A percentile compares a stretch with the other conserved stretches of the same genome.
phyloP scores from a whole-genome alignment of 129 eudicot species.

The Sambucus nigra region DNA sequence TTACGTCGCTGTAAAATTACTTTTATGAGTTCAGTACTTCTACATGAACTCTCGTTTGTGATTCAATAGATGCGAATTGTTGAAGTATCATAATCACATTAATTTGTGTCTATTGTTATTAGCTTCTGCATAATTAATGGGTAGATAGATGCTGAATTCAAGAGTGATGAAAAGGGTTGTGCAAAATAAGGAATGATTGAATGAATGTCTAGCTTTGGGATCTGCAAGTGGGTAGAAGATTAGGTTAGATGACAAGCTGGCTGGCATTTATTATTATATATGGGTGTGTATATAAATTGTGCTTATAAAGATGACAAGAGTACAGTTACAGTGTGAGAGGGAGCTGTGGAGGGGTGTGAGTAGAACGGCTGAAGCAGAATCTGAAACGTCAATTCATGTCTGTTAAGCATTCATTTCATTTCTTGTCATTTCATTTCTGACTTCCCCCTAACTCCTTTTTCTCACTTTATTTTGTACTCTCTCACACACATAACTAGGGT shows the following conservation, averaged over 20 bases:
- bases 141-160: not conserved
- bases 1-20: too few species aligned
- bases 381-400: constrained; percentile 67
- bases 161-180: not conserved
- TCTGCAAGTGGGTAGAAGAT: constrained; percentile 5
- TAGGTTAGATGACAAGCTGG: not conserved
- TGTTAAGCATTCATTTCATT: constrained; percentile 36
- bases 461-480: not conserved
- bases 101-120: too few species aligned
- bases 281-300: too few species aligned
- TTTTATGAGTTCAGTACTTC: too few species aligned
- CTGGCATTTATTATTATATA: not conserved
- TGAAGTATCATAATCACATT: too few species aligned
- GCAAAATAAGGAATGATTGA: not conserved
- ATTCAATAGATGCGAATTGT: too few species aligned
- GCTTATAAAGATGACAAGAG: not conserved
- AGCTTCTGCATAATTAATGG: too few species aligned
- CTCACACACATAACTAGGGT: too few species aligned
- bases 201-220: constrained; percentile 3
- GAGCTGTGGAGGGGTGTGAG: constrained; percentile 16
- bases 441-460: not conserved
- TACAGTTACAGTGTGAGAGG: not conserved
- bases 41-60: too few species aligned
- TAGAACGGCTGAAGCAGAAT: constrained; percentile 42
- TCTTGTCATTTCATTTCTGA: constrained; percentile 37